Percentiles rank a stretch among this genome's conserved stretches.
Conservation (phyloP, 108 stramenopile genomes). For the Hondaea fermentalgiana region DNA sequence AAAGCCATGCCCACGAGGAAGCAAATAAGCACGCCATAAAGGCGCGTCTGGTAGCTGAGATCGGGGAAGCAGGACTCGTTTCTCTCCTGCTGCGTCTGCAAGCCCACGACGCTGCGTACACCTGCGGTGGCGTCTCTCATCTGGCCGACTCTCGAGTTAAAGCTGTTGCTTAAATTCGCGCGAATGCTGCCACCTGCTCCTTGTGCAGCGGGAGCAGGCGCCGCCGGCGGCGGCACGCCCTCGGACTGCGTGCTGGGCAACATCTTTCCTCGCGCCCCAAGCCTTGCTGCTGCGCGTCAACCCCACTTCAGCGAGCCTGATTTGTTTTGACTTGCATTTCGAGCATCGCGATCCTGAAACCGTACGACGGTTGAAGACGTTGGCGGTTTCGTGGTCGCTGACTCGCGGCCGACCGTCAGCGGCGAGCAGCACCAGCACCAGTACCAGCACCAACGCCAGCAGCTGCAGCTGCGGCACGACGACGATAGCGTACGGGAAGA, state of each 20-base stretch:
- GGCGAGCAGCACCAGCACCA: no score
- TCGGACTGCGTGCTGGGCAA: not conserved
- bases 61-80: conserved; percentile 11
- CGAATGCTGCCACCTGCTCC: not conserved
- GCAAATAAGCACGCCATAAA: not conserved
- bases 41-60: conserved; percentile 5
- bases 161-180: not conserved
- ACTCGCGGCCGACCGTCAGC: no score
- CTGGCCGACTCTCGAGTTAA: not conserved
- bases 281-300: not conserved
- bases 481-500: no score
- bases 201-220: not conserved
- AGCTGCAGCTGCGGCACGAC: no score
- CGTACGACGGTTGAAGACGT: no score
- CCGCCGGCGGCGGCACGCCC: not conserved
- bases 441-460: no score
- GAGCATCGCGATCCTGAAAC: no score
- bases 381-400: no score
- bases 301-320: no score
- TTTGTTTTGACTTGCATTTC: no score
- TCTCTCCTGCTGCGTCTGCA: not conserved
- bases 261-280: not conserved
- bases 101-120: not conserved
- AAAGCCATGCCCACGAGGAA: not conserved
- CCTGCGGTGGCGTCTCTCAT: not conserved